Conservation (phyloP, 2,329 filamentous ascomycete species). For the Penicillium expansum region DNA sequence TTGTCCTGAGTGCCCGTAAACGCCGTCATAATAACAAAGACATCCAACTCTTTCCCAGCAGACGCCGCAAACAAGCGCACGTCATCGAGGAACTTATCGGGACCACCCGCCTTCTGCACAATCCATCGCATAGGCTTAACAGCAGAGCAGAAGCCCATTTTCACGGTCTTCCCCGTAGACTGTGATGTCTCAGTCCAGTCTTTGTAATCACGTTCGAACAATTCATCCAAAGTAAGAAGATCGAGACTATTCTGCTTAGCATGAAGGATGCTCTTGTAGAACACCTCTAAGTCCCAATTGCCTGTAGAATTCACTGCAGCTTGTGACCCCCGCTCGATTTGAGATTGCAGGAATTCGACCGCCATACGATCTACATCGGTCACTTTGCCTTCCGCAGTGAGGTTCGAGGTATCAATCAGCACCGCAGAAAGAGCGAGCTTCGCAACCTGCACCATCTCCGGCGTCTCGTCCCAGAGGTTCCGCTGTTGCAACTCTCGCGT, state of each 20-base stretch:
- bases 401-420: slow-evolving; percentile 46
- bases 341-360: slow-evolving; percentile 52
- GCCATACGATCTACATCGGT: slow-evolving; percentile 50
- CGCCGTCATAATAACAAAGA: slow-evolving; percentile 62
- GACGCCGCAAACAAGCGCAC: slow-evolving; percentile 49
- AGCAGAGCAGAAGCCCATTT: slow-evolving; percentile 58
- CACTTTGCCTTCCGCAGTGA: slow-evolving; percentile 45
- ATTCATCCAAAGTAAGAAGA: slow-evolving; percentile 53
- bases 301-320: neutral
- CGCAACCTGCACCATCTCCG: slow-evolving; percentile 34
- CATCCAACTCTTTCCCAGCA: slow-evolving; percentile 44
- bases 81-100: slow-evolving; percentile 39
- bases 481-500: slow-evolving; percentile 50
- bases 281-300: slow-evolving; percentile 48
- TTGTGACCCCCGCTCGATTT: slow-evolving; percentile 38
- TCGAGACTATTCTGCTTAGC: slow-evolving; percentile 57
- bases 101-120: slow-evolving; percentile 45
- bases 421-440: slow-evolving; percentile 43
- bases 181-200: slow-evolving; percentile 51
- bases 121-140: slow-evolving; percentile 58
- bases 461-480: slow-evolving; percentile 34
- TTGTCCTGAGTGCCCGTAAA: slow-evolving; percentile 43
- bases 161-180: slow-evolving; percentile 34
- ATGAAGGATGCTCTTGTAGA: slow-evolving; percentile 52
- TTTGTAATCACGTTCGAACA: slow-evolving; percentile 63